phyloP scores from a whole-genome alignment of 192 early-diverging fungal species.

The Gamsiella multidivaricata region DNA sequence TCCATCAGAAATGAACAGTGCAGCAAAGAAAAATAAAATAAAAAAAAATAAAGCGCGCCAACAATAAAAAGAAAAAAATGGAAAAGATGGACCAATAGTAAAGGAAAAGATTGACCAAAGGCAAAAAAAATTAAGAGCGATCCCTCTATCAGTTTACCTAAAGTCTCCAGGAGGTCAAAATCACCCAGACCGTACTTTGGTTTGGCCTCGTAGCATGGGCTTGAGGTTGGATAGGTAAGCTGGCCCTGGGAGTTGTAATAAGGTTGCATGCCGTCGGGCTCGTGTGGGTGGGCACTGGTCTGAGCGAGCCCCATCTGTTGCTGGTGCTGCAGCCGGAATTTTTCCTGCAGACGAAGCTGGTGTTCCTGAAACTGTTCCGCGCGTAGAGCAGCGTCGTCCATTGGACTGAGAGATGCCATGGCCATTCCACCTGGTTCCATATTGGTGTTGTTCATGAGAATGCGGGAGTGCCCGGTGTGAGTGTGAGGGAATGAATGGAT shows the following conservation, averaged over 20 bases:
- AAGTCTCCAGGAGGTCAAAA: slow-evolving; percentile 63
- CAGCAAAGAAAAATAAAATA: not conserved
- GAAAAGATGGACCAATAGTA: not conserved
- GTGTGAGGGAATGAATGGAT: not conserved
- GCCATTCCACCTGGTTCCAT: slow-evolving; percentile 46
- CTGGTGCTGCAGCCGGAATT: slow-evolving; percentile 30
- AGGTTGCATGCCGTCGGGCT: slow-evolving; percentile 17
- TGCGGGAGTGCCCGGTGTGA: too few relatives aligned
- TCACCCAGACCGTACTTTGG: slow-evolving; percentile 55
- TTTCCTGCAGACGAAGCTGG: slow-evolving; percentile 45
- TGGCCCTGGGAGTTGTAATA: slow-evolving; percentile 31
- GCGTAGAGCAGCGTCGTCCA: slow-evolving; percentile 24
- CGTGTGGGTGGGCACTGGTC: slow-evolving; percentile 33
- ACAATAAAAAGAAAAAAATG: too few relatives aligned
- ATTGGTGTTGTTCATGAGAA: slow-evolving; percentile 36
- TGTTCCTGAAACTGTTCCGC: slow-evolving; percentile 38
- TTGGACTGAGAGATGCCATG: slow-evolving; percentile 21
- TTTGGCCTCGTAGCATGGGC: slow-evolving; percentile 21
- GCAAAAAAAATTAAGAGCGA: slow-evolving; percentile 1
- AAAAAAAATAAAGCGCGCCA: too few relatives aligned
- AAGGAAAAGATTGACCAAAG: slow-evolving; percentile 9
- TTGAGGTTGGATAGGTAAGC: slow-evolving; percentile 13
- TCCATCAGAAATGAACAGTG: slow-evolving; percentile 6
- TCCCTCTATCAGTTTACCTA: slow-evolving; percentile 48
- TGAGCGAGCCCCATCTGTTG: slow-evolving; percentile 25